Percentiles rank a stretch among this genome's conserved stretches.
phyloP scores from a whole-genome alignment of 2,329 filamentous ascomycete genomes.

The Fonsecaea pedrosoi region DNA sequence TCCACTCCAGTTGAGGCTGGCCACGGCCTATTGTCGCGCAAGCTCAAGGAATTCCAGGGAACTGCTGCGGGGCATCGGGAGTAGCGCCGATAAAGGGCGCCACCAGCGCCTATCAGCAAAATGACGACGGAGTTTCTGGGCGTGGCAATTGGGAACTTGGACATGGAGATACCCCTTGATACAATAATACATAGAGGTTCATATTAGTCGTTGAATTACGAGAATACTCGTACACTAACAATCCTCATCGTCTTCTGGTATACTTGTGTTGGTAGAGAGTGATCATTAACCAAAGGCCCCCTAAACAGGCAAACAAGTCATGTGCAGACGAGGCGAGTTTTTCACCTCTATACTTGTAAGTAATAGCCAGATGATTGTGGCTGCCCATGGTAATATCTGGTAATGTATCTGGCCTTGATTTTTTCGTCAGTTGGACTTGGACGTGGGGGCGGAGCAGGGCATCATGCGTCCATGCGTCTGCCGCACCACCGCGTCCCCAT shows the following conservation, averaged over 20 bases:
- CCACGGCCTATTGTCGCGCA: conserved; percentile 37
- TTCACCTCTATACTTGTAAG: background rate
- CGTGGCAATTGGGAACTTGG: background rate
- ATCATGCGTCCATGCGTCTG: conserved; percentile 8
- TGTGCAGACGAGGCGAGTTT: too few relatives aligned
- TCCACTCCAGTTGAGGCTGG: conserved; percentile 34
- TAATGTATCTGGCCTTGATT: conserved; percentile 16
- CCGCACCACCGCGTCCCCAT: conserved; percentile 4
- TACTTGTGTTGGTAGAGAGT: background rate
- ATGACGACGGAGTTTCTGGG: conserved; percentile 6
- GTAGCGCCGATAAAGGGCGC: conserved; percentile 6
- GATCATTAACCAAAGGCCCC: background rate
- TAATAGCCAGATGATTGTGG: background rate
- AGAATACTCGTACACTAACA: too few relatives aligned
- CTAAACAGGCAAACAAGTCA: background rate
- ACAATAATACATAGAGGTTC: background rate
- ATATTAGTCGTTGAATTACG: background rate
- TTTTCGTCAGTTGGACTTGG: background rate
- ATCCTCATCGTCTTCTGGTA: background rate
- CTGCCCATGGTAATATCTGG: background rate
- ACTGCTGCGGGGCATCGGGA: conserved; percentile 4
- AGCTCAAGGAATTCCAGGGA: conserved; percentile 36
- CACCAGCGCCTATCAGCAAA: background rate
- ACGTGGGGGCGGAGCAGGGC: conserved; percentile 18
- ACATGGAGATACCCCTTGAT: conserved; percentile 1